Evolutionary conservation across 2,329 filamentous ascomycete genomes (phyloP).

Genomic region (Aspergillus sclerotialis): DNA sequence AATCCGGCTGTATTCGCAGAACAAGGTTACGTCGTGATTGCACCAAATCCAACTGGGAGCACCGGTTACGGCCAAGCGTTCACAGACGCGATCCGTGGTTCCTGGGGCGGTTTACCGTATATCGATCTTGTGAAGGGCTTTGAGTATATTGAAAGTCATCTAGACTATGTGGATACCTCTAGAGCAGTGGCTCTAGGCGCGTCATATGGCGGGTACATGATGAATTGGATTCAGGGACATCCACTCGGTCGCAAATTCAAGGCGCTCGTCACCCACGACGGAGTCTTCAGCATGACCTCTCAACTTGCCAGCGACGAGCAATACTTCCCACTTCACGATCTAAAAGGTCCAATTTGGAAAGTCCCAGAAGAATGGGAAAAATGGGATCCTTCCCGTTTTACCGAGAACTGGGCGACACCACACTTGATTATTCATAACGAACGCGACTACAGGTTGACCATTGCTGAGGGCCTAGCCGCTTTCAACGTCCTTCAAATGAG

Average conservation of each 20-base stretch:
- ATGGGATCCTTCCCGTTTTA: constrained; percentile 52
- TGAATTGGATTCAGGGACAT: constrained; percentile 53
- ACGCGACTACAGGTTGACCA: constrained; percentile 78
- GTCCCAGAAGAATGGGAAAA: constrained; percentile 45
- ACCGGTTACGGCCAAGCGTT: constrained; percentile 51
- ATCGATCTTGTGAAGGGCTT: constrained; percentile 51
- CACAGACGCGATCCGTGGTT: constrained; percentile 45
- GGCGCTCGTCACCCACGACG: constrained; percentile 50
- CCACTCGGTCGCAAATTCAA: constrained; percentile 50
- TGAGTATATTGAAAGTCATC: constrained; percentile 43
- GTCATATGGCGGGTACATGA: constrained; percentile 55
- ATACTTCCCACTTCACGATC: constrained; percentile 49
- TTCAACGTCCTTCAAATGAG: constrained; percentile 79
- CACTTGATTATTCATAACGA: constrained; percentile 87
- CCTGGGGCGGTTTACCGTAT: constrained; percentile 51
- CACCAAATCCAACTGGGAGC: constrained; percentile 54
- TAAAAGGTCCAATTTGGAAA: constrained; percentile 46
- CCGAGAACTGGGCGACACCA: constrained; percentile 72
- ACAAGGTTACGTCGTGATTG: constrained; percentile 55
- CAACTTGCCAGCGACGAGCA: constrained; percentile 46
- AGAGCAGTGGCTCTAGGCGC: constrained; percentile 49
- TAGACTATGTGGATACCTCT: constrained; percentile 47
- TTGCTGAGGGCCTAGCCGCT: constrained; percentile 74
- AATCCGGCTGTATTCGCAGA: constrained; percentile 53
- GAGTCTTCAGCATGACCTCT: constrained; percentile 39